phyloP scores from a whole-genome alignment of 1,284 basidiomycete genomes.

The Pseudozyma hubeiensis region DNA sequence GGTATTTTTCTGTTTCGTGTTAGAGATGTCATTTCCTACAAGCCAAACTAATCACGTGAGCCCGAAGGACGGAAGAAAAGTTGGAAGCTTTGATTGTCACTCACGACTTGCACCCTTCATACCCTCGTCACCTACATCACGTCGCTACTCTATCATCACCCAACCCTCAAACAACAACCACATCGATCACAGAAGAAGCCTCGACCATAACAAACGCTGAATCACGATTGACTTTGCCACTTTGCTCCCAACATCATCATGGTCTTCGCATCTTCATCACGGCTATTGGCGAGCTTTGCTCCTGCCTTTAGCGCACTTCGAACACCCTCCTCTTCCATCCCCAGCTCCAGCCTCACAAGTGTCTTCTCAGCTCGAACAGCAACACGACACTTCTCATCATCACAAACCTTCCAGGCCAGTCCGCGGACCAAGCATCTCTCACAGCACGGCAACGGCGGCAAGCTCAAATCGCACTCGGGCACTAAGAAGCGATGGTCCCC shows the following conservation, averaged over 20 bases:
- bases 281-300: conserved; percentile 27
- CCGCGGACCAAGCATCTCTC: conserved; percentile 46
- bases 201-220: no score
- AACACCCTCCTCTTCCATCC: conserved; percentile 4
- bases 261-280: conserved; percentile 28
- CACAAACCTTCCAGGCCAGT: conserved; percentile 10
- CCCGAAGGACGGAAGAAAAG: conserved; percentile 25
- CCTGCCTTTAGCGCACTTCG: conserved; percentile 19
- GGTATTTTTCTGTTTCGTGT: no score
- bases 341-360: background rate
- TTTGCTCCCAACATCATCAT: background rate
- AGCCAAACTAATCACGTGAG: conserved; percentile 24
- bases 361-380: background rate
- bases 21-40: no score
- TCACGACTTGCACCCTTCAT: background rate
- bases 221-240: no score
- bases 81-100: conserved; percentile 8
- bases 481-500: conserved; percentile 62
- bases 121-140: background rate
- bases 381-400: conserved; percentile 22
- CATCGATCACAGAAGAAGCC: no score
- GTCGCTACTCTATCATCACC: background rate
- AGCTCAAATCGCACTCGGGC: conserved; percentile 58
- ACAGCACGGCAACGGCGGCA: conserved; percentile 47
- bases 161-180: no score